A percentile compares a stretch with the other conserved stretches of the same genome.
phyloP scores from a whole-genome alignment of 805 yeast species.

The Pichia eremophila region DNA sequence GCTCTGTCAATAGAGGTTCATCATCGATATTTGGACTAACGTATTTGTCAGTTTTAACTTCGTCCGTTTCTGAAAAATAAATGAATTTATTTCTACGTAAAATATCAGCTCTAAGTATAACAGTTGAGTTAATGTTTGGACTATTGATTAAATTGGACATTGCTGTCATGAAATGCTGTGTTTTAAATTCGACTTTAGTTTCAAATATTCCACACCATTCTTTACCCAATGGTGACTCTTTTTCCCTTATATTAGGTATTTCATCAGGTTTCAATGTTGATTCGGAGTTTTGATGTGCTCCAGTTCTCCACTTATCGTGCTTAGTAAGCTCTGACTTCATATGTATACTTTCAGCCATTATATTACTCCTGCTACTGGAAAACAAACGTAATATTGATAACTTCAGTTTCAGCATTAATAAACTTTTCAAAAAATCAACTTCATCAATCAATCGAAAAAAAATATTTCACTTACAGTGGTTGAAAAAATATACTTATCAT shows the following conservation, averaged over 20 bases:
- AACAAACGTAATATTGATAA: background rate
- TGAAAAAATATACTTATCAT: too few species aligned
- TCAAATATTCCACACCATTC: conserved; percentile 57
- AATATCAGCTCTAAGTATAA: conserved; percentile 81
- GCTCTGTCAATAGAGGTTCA: conserved; percentile 24
- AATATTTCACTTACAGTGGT: too few species aligned
- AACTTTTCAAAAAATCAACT: too few species aligned
- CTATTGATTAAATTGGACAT: conserved; percentile 71
- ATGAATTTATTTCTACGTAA: conserved; percentile 41
- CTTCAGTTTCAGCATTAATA: too few species aligned
- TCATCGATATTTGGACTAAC: conserved; percentile 22
- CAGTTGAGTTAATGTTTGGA: conserved; percentile 89
- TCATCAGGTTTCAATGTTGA: conserved; percentile 20
- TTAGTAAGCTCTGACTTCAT: conserved; percentile 7
- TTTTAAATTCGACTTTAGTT: conserved; percentile 37
- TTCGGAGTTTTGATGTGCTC: conserved; percentile 10
- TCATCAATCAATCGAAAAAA: too few species aligned
- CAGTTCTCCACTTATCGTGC: conserved; percentile 12
- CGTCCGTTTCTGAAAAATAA: conserved; percentile 18
- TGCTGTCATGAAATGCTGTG: conserved; percentile 59
- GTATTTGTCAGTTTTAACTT: conserved; percentile 19
- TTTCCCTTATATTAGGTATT: conserved; percentile 30
- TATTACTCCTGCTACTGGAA: background rate
- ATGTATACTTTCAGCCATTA: background rate
- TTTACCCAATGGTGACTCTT: conserved; percentile 41